Evolutionary conservation across 1,139 yeast species (phyloP), one percentile per base, ranked within the genome.

Genomic region (Geotrichum reessii): DNA sequence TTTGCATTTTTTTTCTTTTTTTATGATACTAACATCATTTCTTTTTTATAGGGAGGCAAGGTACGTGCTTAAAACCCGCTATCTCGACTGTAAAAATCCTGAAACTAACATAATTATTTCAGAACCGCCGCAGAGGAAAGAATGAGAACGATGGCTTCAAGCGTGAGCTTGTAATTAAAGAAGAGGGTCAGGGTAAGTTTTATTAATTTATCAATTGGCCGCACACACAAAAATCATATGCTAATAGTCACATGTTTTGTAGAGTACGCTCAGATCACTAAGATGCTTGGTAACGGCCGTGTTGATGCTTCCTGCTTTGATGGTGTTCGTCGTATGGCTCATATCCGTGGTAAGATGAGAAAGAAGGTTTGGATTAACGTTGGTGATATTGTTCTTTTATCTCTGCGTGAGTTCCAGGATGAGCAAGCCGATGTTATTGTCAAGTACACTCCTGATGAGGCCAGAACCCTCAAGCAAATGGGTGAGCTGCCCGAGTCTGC

Each of bases 321-420:
- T 72, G 97, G 96, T 65, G 79, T 81, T 67, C 90, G 86, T 73
- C 86, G 99, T 79, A 83, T 90, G 83, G 98, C 96, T 21, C 99
- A 93, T 73, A 95, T 95, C 71, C 88, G 99, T 81, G 99, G 99
- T 68, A 95, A 95, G 75, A 83, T 95, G 79, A 88, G 99, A 82
- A 95, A 95, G 86, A 93, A 93, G 84, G 98, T 92, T 63, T 95
- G 99, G 99, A 92, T 95, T 90, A 88, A 90, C 52, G 98, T 91
- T 76, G 99, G 99, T 77, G 99, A 95, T 73, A 95, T 95, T 68
- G 91, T 95, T 66, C 80, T 95, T 71, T 93, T 93, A 53, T 91
- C 97, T 6, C 83, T 95, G 71, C 90, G 99, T 81, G 99, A 95
- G 71, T 95, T 93, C 84, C 97, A 95, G 77, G 98, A 93, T 72